Percentiles rank a stretch among this genome's conserved stretches.
These are phyloP conservation scores for Ambrosiella beaveri DNA, from an alignment of 2,329 filamentous ascomycete genomes.

Conservation along the genomic window DNA sequence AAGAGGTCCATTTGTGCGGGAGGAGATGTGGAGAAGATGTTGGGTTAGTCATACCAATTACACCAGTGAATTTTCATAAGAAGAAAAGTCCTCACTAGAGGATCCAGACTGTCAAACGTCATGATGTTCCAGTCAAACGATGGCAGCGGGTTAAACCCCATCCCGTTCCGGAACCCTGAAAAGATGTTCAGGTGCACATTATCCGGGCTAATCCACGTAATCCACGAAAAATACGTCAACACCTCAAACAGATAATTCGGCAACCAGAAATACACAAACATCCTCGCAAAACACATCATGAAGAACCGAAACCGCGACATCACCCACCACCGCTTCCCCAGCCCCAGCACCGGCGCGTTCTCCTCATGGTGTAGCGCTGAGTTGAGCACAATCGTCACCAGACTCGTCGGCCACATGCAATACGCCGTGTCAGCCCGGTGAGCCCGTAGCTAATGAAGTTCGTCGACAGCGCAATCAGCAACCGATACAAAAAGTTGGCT, in stretches of 20 bases:
- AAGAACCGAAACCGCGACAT: slow-evolving; percentile 32
- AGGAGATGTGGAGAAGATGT: slow-evolving; percentile 19
- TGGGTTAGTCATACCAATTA: no score
- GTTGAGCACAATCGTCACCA: slow-evolving; percentile 34
- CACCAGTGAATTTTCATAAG: no score
- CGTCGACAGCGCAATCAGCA: slow-evolving; percentile 31
- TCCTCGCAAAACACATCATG: slow-evolving; percentile 24
- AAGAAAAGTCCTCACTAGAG: no score
- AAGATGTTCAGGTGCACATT: slow-evolving; percentile 23
- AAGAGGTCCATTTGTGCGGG: slow-evolving; percentile 30
- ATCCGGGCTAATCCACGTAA: slow-evolving; percentile 33
- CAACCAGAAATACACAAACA: slow-evolving; percentile 38
- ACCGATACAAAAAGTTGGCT: slow-evolving; percentile 30
- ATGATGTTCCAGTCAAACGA: slow-evolving; percentile 29
- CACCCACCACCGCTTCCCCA: slow-evolving; percentile 22
- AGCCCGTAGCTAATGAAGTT: slow-evolving; percentile 40
- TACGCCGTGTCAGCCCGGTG: slow-evolving; percentile 31
- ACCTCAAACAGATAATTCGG: slow-evolving; percentile 33
- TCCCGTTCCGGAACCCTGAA: slow-evolving; percentile 22
- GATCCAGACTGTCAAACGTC: slow-evolving; percentile 11
- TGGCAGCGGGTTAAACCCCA: slow-evolving; percentile 24
- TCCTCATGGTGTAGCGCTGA: slow-evolving; percentile 28
- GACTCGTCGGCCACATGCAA: slow-evolving; percentile 35
- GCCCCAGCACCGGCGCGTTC: slow-evolving; percentile 17
- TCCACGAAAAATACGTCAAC: slow-evolving; percentile 32